phyloP scores from a whole-genome alignment of 2,329 filamentous ascomycete genomes.

The Cladosporium sp. region DNA sequence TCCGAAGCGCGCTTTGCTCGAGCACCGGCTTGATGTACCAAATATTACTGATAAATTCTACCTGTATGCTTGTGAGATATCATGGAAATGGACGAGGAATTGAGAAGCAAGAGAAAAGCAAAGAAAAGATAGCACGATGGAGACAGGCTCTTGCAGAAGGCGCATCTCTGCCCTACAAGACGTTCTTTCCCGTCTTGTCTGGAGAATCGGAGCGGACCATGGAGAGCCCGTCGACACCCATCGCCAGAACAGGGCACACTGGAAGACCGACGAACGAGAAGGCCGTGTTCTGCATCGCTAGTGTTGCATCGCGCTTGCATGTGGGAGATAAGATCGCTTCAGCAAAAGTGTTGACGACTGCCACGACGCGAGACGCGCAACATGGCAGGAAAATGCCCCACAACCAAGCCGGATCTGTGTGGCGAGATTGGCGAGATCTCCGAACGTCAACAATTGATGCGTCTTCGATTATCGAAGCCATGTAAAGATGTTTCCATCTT shows the following conservation, averaged over 20 bases:
- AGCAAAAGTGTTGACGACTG: conserved; percentile 11
- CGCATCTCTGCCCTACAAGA: background rate
- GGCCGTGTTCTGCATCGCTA: background rate
- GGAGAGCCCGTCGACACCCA: background rate
- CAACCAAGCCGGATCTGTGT: conserved; percentile 1
- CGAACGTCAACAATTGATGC: background rate
- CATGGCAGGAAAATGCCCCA: background rate
- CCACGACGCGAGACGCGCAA: conserved; percentile 6
- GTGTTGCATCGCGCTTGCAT: background rate
- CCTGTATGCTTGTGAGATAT: background rate
- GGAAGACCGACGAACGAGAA: background rate
- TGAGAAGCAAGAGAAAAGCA: background rate
- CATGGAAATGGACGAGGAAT: background rate
- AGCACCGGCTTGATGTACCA: background rate
- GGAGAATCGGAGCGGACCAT: background rate
- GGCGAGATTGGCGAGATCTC: background rate
- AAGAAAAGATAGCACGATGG: background rate
- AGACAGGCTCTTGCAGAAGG: background rate
- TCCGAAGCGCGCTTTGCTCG: background rate
- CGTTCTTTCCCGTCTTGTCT: background rate
- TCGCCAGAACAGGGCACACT: background rate
- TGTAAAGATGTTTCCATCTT: background rate
- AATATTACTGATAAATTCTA: background rate
- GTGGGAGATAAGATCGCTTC: background rate
- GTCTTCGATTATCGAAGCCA: background rate